Evolutionary conservation across 192 early-diverging fungal genomes (phyloP).

Genomic region (Linnemannia zychae): DNA sequence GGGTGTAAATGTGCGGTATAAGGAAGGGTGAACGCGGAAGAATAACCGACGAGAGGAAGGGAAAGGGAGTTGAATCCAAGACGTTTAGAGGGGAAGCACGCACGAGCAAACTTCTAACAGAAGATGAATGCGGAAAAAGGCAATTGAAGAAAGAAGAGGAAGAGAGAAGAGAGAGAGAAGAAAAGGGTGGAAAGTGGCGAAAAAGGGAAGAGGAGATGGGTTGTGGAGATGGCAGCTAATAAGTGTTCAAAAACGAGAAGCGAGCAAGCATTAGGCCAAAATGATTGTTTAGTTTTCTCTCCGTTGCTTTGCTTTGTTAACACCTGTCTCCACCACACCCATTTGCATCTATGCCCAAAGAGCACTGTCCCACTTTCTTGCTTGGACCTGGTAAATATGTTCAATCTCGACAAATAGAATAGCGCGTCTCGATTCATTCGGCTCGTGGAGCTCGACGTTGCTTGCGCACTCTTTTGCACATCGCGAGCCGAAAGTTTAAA

Average conservation of each 20-base stretch:
- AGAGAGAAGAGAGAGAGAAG: background rate
- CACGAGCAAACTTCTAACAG: background rate
- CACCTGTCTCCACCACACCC: background rate
- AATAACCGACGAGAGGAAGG: background rate
- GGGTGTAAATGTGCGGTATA: background rate
- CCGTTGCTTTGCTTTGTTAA: background rate
- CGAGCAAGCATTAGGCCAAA: background rate
- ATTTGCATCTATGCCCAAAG: background rate
- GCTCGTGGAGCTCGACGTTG: background rate
- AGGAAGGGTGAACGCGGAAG: background rate
- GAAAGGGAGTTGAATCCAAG: background rate
- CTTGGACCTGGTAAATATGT: background rate
- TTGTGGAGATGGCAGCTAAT: slow-evolving; percentile 1
- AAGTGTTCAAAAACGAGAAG: background rate
- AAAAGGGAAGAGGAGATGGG: background rate
- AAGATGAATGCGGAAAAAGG: background rate
- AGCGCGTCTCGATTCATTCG: slow-evolving; percentile 13
- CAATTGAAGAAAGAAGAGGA: background rate
- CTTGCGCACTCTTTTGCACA: too few species aligned
- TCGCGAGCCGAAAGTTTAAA: slow-evolving; percentile 3
- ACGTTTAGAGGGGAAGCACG: background rate
- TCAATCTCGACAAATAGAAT: background rate
- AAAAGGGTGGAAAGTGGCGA: background rate
- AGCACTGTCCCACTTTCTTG: background rate
- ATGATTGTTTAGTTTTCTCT: background rate